Evolutionary conservation across 768 basidiomycete species (phyloP).

Genomic region (Mycena vulgaris): DNA sequence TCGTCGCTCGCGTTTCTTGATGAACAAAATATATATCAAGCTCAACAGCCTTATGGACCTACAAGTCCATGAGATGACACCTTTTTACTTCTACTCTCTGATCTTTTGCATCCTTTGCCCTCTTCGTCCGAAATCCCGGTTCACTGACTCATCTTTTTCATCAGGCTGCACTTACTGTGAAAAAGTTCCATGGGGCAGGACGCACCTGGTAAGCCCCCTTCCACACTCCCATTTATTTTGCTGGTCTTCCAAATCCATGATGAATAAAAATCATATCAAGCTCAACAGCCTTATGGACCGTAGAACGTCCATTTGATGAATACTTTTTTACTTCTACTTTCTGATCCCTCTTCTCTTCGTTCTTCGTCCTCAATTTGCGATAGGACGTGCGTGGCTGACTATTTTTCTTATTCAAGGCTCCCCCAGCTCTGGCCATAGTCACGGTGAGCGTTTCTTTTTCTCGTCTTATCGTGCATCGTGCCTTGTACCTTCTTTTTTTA

Average conservation of each 20-base stretch:
- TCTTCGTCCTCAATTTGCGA: not conserved
- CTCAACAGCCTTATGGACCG: conserved; percentile 36
- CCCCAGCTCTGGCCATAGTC: too few relatives aligned
- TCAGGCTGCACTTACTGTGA: too few relatives aligned
- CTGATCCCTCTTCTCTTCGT: conserved; percentile 5
- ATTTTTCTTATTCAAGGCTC: not conserved
- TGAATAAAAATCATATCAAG: conserved; percentile 36
- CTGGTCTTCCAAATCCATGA: not conserved
- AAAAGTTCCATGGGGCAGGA: too few relatives aligned
- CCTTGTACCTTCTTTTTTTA: too few relatives aligned
- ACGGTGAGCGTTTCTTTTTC: too few relatives aligned
- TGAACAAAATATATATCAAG: conserved; percentile 33
- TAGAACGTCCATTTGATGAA: conserved; percentile 29
- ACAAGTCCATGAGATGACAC: conserved; percentile 25
- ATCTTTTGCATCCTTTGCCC: not conserved
- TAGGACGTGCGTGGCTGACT: not conserved
- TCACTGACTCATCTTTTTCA: not conserved
- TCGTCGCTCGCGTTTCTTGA: conserved; percentile 9
- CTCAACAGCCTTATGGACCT: conserved; percentile 34
- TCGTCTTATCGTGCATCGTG: too few relatives aligned
- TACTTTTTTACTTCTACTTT: conserved; percentile 30
- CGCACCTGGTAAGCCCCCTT: conserved; percentile 5
- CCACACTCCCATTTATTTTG: not conserved
- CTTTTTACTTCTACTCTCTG: conserved; percentile 34
- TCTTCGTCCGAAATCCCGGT: not conserved